Evolutionary conservation across 208 protist species (phyloP).

Genomic region (Angomonas deanei): DNA sequence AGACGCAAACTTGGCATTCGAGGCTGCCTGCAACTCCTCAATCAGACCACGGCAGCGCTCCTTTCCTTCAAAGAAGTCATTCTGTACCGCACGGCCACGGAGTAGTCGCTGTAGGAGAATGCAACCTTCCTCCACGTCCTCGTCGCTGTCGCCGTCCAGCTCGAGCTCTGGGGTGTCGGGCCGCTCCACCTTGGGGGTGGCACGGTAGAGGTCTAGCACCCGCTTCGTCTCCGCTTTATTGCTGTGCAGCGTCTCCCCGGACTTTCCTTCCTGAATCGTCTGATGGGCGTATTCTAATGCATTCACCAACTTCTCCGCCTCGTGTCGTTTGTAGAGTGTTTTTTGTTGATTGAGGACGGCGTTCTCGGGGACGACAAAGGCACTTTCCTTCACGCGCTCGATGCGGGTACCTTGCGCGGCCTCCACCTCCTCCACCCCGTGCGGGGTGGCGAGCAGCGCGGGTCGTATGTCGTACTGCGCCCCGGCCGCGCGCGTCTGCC

Average conservation of each 20-base stretch:
- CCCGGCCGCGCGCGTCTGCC: neutral
- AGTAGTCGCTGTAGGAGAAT: conserved; percentile 88
- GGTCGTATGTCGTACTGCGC: conserved; percentile 82
- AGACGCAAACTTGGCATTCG: conserved; percentile 76
- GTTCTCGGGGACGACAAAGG: conserved; percentile 67
- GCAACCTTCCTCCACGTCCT: conserved; percentile 79
- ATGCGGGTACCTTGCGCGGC: conserved; percentile 31
- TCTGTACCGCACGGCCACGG: conserved; percentile 89
- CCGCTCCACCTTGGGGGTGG: conserved; percentile 80
- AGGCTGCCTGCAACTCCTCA: conserved; percentile 88
- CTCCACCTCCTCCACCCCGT: conserved; percentile 66
- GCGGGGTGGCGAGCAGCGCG: conserved; percentile 46
- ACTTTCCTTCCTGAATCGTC: conserved; percentile 38
- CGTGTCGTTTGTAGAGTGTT: conserved; percentile 76
- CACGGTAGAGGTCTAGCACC: conserved; percentile 82
- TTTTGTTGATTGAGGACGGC: conserved; percentile 55
- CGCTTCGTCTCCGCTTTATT: conserved; percentile 16
- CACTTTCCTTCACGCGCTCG: conserved; percentile 28
- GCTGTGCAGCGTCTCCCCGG: neutral
- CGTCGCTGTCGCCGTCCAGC: conserved; percentile 75
- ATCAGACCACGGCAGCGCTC: conserved; percentile 90
- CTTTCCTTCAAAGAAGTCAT: conserved; percentile 92
- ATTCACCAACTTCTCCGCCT: conserved; percentile 73
- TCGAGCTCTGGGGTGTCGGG: conserved; percentile 87
- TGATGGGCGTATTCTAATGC: conserved; percentile 73